Conservation (phyloP, 2,329 filamentous ascomycete species). For the Aspergillus clavatus region DNA sequence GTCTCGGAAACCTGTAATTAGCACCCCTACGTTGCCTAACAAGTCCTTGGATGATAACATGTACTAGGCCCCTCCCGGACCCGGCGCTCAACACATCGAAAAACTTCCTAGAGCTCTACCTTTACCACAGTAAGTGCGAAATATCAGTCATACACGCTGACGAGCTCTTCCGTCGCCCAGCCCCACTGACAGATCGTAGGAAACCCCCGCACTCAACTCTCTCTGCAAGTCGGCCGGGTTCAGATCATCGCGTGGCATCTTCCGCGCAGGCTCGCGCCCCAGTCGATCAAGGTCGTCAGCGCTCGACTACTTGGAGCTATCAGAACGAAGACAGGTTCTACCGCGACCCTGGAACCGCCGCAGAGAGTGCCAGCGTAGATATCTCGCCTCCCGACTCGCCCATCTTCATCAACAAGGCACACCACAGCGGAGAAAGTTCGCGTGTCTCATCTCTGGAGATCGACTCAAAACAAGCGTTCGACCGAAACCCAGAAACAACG, state of each 20-base stretch:
- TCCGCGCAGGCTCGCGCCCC: conserved; percentile 56
- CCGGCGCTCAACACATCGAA: conserved; percentile 24
- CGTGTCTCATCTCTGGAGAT: conserved; percentile 41
- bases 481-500: conserved; percentile 15
- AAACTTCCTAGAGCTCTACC: conserved; percentile 31
- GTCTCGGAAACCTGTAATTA: conserved; percentile 43
- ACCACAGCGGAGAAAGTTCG: conserved; percentile 25
- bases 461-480: conserved; percentile 12
- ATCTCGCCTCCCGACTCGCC: conserved; percentile 47
- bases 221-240: conserved; percentile 15
- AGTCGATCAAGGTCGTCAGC: conserved; percentile 12
- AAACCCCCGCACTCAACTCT: conserved; percentile 12
- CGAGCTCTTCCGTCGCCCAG: conserved; percentile 3
- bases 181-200: conserved; percentile 8
- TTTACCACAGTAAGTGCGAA: conserved; percentile 36
- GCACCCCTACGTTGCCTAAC: conserved; percentile 43
- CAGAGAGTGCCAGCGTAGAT: conserved; percentile 30
- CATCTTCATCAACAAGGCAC: conserved; percentile 15
- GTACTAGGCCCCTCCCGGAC: conserved; percentile 36
- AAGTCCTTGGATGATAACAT: conserved; percentile 44
- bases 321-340: conserved; percentile 1
- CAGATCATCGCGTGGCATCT: conserved; percentile 47
- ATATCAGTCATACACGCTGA: no score
- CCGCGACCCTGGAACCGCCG: not conserved
- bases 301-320: conserved; percentile 15